These are phyloP conservation scores for Ascochyta viciae-villosae DNA, from an alignment of 2,329 filamentous ascomycete genomes.

Conservation along the genomic window DNA sequence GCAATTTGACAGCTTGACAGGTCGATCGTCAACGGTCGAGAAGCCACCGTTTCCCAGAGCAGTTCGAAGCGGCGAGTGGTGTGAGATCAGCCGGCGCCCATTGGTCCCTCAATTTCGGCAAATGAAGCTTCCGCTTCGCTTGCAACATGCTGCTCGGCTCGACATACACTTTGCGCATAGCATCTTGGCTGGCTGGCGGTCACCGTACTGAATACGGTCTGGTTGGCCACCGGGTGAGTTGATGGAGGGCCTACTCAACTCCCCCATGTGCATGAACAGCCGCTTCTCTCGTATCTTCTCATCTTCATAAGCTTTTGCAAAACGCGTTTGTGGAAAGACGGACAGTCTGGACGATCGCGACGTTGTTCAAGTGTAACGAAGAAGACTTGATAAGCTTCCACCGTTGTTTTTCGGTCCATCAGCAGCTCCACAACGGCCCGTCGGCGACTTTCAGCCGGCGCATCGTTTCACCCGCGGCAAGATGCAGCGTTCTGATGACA, in stretches of 20 bases:
- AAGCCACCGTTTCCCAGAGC: background rate
- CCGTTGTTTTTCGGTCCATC: background rate
- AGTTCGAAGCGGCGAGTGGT: constrained; percentile 6
- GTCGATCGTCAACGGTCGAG: constrained; percentile 1
- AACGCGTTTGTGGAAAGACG: background rate
- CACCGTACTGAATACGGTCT: constrained; percentile 9
- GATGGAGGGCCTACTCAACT: background rate
- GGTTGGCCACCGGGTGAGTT: background rate
- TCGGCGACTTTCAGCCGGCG: constrained; percentile 12
- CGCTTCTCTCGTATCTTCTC: background rate
- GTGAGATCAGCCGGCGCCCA: constrained; percentile 1
- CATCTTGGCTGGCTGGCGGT: background rate
- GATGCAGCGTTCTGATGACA: constrained; percentile 15
- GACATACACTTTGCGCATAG: constrained; percentile 9
- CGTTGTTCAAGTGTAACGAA: background rate
- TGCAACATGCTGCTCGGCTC: constrained; percentile 8
- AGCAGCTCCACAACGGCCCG: constrained; percentile 13
- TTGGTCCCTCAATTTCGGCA: constrained; percentile 3
- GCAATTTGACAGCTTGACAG: background rate
- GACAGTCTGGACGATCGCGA: background rate
- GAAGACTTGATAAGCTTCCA: constrained; percentile 2
- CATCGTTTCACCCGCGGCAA: background rate
- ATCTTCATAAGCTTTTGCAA: background rate
- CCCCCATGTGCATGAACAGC: background rate
- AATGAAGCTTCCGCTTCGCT: constrained; percentile 12